Evolutionary conservation across 495 filamentous ascomycete species (phyloP).

Genomic region (Trichocladium uniseriatum): DNA sequence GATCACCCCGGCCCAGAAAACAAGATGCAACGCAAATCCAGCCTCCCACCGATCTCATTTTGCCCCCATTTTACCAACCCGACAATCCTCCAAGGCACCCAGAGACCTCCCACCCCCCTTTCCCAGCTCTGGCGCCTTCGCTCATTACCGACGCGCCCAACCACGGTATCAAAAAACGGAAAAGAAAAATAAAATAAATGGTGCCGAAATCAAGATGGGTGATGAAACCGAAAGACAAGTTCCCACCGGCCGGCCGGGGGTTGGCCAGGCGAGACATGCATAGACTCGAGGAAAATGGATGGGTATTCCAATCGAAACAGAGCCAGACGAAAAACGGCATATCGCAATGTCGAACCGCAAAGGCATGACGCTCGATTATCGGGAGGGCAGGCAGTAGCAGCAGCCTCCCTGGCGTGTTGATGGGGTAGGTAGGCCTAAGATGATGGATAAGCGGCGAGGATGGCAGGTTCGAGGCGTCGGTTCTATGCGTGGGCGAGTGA

Average conservation of each 20-base stretch:
- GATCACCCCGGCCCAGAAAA: not conserved
- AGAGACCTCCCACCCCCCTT: not conserved
- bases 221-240: not conserved
- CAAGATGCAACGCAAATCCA: not conserved
- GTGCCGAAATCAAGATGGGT: not conserved
- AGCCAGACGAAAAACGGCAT: not conserved
- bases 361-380: not conserved
- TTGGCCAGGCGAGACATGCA: not conserved
- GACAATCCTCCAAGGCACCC: not conserved
- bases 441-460: not conserved
- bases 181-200: not conserved
- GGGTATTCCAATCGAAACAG: constrained; percentile 8
- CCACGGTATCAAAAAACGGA: not conserved
- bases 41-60: not conserved
- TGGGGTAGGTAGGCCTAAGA: too few species aligned
- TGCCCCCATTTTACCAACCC: not conserved
- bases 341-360: not conserved
- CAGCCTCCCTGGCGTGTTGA: too few species aligned
- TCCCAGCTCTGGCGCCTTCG: not conserved
- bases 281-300: not conserved
- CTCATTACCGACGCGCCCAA: not conserved
- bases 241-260: not conserved
- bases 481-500: not conserved
- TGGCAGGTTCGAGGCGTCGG: not conserved
- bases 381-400: too few species aligned